Evolutionary conservation across 2,329 filamentous ascomycete genomes (phyloP).

Genomic region (Ophiocordyceps polyrhachis-furcata): DNA sequence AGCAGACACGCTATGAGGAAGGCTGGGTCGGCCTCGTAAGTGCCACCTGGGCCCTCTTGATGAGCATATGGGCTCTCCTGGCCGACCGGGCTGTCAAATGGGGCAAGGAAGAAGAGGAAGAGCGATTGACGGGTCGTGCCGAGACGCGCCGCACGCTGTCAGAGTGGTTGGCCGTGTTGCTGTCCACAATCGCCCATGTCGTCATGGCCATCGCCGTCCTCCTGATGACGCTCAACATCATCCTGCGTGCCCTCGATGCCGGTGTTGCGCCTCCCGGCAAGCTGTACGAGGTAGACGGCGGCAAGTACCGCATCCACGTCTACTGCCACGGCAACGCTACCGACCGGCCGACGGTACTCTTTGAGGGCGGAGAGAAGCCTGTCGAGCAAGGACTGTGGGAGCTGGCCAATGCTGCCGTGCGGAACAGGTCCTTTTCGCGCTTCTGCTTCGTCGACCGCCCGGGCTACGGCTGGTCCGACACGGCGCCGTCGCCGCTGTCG

Average conservation of each 20-base stretch:
- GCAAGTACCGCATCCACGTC: slow-evolving; percentile 75
- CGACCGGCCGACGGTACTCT: slow-evolving; percentile 57
- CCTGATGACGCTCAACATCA: slow-evolving; percentile 61
- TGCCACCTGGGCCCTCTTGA: slow-evolving; percentile 61
- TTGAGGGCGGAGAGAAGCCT: slow-evolving; percentile 68
- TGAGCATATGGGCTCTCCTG: slow-evolving; percentile 59
- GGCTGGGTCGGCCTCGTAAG: slow-evolving; percentile 81
- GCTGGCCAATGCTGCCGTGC: slow-evolving; percentile 56
- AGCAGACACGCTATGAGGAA: slow-evolving; percentile 62
- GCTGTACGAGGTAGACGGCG: slow-evolving; percentile 60
- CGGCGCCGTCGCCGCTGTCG: slow-evolving; percentile 81
- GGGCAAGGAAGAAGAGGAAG: slow-evolving; percentile 86
- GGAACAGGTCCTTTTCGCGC: slow-evolving; percentile 64
- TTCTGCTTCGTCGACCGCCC: slow-evolving; percentile 96
- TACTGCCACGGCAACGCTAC: slow-evolving; percentile 57
- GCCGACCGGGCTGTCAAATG: slow-evolving; percentile 72
- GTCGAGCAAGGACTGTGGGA: slow-evolving; percentile 64
- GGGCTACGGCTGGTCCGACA: slow-evolving; percentile 73
- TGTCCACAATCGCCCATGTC: slow-evolving; percentile 53
- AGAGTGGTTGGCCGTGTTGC: slow-evolving; percentile 69
- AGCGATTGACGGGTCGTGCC: slow-evolving; percentile 72
- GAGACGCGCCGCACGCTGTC: slow-evolving; percentile 66
- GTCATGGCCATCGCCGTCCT: slow-evolving; percentile 50
- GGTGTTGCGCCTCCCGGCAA: slow-evolving; percentile 55
- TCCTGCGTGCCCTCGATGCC: slow-evolving; percentile 63